A percentile compares a stretch with the other conserved stretches of the same genome.
These are phyloP conservation scores for Phaeolepiota aurea DNA, from an alignment of 768 basidiomycete species.

Conservation along the genomic window DNA sequence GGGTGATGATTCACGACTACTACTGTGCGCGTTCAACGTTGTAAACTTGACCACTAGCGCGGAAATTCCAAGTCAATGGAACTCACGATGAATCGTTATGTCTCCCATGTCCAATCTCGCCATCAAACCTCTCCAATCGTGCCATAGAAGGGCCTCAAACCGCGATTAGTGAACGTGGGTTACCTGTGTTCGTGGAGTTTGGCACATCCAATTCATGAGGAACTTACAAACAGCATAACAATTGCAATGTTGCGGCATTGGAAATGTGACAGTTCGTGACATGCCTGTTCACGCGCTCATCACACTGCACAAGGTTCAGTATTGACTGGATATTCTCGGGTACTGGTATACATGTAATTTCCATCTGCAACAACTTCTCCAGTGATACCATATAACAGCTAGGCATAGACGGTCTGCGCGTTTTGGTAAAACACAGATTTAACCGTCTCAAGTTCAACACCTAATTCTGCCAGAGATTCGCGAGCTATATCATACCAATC, in stretches of 20 bases:
- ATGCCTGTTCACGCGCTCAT: no score
- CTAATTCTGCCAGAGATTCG: constrained; percentile 72
- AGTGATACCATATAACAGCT: constrained; percentile 2
- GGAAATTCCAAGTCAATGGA: neutral
- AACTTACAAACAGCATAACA: no score
- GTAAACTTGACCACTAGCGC: neutral
- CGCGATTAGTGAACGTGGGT: no score
- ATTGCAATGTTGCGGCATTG: no score
- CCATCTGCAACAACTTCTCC: neutral
- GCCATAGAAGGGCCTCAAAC: no score
- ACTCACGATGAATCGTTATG: constrained; percentile 28
- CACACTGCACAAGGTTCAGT: no score
- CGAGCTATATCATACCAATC: constrained; percentile 81
- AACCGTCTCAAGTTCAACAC: constrained; percentile 67
- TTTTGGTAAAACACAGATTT: constrained; percentile 63
- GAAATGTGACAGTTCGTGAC: no score
- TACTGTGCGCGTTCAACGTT: constrained; percentile 24
- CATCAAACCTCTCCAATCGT: constrained; percentile 15
- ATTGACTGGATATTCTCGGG: no score
- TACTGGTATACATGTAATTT: no score
- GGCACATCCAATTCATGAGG: no score
- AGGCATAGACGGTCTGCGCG: constrained; percentile 37
- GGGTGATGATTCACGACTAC: constrained; percentile 51
- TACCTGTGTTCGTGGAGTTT: no score
- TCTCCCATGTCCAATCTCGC: constrained; percentile 29